Conservation (phyloP, 306 rosid species). For the Vigna trinervia region DNA sequence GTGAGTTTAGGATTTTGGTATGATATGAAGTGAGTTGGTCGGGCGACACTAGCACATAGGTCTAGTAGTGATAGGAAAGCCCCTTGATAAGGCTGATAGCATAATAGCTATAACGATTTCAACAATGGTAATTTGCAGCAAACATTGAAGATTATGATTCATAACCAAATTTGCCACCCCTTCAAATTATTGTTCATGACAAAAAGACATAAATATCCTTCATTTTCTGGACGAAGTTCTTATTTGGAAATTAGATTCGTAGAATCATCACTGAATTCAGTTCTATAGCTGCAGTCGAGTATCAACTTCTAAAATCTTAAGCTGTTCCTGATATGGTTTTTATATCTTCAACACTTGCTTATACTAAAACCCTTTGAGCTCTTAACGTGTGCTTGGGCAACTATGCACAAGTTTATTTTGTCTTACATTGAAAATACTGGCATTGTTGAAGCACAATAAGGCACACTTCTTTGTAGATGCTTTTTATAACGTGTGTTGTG, state of each 20-base stretch:
- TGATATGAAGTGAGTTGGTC: slow-evolving; percentile 14
- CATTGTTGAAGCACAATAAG: neutral
- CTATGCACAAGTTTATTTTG: neutral
- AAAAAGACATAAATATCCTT: slow-evolving; percentile 2
- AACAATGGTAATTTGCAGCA: neutral
- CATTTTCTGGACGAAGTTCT: neutral
- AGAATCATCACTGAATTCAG: slow-evolving; percentile 15
- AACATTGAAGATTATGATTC: slow-evolving; percentile 11
- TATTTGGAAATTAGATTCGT: neutral
- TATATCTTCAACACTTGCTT: neutral
- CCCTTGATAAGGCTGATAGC: slow-evolving; percentile 12
- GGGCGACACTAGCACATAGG: neutral
- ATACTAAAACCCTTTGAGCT: neutral
- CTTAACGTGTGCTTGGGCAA: neutral
- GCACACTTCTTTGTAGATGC: neutral
- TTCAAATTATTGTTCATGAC: neutral
- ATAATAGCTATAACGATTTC: neutral
- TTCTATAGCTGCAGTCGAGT: slow-evolving; percentile 25
- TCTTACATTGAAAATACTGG: slow-evolving; percentile 6
- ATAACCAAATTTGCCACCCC: neutral
- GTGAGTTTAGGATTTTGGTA: slow-evolving; percentile 6
- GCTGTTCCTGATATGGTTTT: slow-evolving; percentile 3
- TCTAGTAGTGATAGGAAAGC: neutral
- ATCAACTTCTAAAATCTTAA: slow-evolving; percentile 9
- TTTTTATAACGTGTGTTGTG: neutral